Evolutionary conservation across 2,329 filamentous ascomycete genomes (phyloP).

Genomic region (Scedosporium dehoogii): DNA sequence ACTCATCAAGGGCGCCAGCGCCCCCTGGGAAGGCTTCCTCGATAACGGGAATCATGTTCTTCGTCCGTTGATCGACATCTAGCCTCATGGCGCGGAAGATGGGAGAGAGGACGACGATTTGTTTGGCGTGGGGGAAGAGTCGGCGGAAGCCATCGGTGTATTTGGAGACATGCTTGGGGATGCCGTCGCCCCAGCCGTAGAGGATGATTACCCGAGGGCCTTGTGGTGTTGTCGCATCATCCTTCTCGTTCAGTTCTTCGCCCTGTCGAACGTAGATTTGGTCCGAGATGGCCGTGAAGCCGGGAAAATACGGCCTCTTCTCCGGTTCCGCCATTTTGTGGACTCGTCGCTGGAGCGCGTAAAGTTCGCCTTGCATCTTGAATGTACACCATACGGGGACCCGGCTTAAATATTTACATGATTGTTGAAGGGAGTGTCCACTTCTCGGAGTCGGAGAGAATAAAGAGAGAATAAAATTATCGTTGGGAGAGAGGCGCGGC

Average conservation of each 20-base stretch:
- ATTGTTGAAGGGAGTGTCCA: no score
- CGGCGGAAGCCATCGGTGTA: neutral
- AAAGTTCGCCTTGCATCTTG: neutral
- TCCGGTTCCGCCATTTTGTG: neutral
- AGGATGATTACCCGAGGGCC: neutral
- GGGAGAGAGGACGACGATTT: constrained; percentile 40
- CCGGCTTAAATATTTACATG: no score
- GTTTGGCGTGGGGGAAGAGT: constrained; percentile 31
- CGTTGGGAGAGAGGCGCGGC: neutral
- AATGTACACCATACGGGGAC: no score
- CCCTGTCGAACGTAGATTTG: neutral
- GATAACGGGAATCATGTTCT: constrained; percentile 34
- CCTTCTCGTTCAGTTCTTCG: neutral
- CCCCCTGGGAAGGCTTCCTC: constrained; percentile 22
- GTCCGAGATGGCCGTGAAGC: neutral
- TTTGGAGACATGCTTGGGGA: neutral
- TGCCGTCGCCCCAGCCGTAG: neutral
- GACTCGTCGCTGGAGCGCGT: neutral
- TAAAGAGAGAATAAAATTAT: neutral
- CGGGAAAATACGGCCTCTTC: neutral
- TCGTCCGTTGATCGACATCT: constrained; percentile 29
- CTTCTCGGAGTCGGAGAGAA: no score
- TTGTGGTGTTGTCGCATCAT: neutral
- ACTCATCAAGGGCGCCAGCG: constrained; percentile 10
- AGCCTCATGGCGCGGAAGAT: constrained; percentile 36